Evolutionary conservation across 2,329 filamentous ascomycete species (phyloP).

Genomic region (Claviceps digitariae): DNA sequence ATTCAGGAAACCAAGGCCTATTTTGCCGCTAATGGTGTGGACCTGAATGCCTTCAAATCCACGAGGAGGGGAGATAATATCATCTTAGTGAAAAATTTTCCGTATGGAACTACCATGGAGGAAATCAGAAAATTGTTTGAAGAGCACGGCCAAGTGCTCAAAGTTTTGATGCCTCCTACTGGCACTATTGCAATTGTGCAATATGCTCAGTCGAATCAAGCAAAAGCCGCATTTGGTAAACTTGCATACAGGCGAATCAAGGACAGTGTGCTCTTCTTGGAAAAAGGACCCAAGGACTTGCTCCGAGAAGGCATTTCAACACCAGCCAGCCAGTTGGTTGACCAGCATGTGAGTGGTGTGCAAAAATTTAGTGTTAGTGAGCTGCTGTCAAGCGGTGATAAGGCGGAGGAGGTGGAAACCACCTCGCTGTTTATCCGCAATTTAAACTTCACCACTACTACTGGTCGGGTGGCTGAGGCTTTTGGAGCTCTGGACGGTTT

Average conservation of each 20-base stretch:
- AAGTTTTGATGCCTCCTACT: constrained; percentile 80
- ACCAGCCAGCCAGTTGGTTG: constrained; percentile 18
- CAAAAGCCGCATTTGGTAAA: constrained; percentile 68
- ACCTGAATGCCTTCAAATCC: constrained; percentile 82
- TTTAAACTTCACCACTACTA: constrained; percentile 82
- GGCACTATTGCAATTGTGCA: constrained; percentile 92
- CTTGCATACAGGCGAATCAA: constrained; percentile 85
- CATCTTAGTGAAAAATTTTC: constrained; percentile 91
- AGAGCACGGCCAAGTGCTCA: constrained; percentile 67
- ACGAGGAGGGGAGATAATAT: constrained; percentile 72
- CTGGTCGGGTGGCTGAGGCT: constrained; percentile 56
- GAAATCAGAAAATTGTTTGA: constrained; percentile 74
- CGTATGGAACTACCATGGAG: constrained; percentile 65
- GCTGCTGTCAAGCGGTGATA: constrained; percentile 45
- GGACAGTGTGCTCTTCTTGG: constrained; percentile 80
- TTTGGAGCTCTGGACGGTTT: constrained; percentile 81
- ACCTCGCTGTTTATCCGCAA: constrained; percentile 90
- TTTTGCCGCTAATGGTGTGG: constrained; percentile 75
- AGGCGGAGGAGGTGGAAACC: constrained; percentile 43
- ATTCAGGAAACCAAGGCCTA: constrained; percentile 95
- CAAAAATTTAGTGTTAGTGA: constrained; percentile 57
- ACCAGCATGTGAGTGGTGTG: constrained; percentile 25
- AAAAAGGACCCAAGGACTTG: constrained; percentile 79
- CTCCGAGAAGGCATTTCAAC: constrained; percentile 33
- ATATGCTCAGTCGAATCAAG: constrained; percentile 65